These are phyloP conservation scores for Sporobolomyces phaffii DNA, from an alignment of 768 basidiomycete species.

Conservation along the genomic window DNA sequence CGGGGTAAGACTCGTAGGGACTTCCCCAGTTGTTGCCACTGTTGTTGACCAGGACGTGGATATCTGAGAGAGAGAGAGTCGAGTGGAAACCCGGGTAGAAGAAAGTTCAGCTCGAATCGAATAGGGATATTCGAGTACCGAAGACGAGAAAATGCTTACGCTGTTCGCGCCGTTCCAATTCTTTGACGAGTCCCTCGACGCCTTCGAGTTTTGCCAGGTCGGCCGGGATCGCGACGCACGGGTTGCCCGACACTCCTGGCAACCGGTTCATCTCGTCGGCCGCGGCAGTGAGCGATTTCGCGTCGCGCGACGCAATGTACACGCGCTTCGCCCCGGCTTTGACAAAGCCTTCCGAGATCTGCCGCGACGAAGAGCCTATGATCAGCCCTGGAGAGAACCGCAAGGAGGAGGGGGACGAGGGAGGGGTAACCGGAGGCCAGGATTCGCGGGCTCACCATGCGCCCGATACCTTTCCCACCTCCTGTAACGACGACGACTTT, in stretches of 20 bases:
- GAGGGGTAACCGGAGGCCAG: background rate
- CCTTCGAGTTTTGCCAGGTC: constrained; percentile 56
- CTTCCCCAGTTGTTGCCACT: constrained; percentile 59
- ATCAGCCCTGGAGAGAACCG: too few relatives aligned
- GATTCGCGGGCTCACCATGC: background rate
- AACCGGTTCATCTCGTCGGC: constrained; percentile 53
- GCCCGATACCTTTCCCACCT: constrained; percentile 60
- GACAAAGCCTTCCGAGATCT: constrained; percentile 63
- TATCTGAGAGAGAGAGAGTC: constrained; percentile 9
- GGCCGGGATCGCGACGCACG: constrained; percentile 55
- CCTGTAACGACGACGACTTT: constrained; percentile 60
- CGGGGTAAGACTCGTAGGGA: constrained; percentile 25
- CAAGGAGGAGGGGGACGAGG: too few relatives aligned
- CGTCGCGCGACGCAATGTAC: constrained; percentile 61
- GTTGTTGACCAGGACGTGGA: constrained; percentile 56
- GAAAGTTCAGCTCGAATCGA: too few relatives aligned
- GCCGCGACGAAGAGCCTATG: background rate
- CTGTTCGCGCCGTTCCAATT: constrained; percentile 54
- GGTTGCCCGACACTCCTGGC: constrained; percentile 52
- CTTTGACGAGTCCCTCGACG: constrained; percentile 54
- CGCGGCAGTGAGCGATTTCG: constrained; percentile 54
- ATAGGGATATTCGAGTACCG: too few relatives aligned
- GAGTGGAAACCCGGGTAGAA: background rate
- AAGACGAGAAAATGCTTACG: too few relatives aligned
- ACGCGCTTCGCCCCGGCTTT: constrained; percentile 57